Base-by-base conservation (phyloP, 163 green algal species). In the Chlorella variabilis region DNA sequence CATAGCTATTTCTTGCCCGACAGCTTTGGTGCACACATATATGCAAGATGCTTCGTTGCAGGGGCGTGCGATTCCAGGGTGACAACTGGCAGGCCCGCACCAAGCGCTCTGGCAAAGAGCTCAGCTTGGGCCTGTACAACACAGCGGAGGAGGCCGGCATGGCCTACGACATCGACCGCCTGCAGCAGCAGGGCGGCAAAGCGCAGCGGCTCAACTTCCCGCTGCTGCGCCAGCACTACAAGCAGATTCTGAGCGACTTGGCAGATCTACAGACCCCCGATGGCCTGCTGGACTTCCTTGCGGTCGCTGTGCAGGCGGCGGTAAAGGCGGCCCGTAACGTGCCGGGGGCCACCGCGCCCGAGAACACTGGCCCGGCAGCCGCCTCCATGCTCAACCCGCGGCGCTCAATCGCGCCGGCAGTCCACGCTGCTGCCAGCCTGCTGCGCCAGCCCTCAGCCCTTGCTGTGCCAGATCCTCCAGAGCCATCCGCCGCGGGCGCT, bases 161-260 rank as follows among this genome's bases (percentile, higher is more conserved):
- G 66, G 65, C 66, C 0, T 83, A 83, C 49, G 77, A 83, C 51
- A 17, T 83, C 2, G 77, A 83, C 25, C 77, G 66, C 33, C 38
- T 83, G 66, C 66, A 67, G 20, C 77, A 81, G 41, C 75, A 81
- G 41, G 75, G 75, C 39, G 59, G 41, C 39, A 81, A 81, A 62
- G 75, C 75, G 39, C 75, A 81, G 75, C 75, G 75, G 11, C 75
- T 81, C 75, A 81, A 81, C 75, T 81, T 81, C 41, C 75, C 75
- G 29, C 39, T 73, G 29, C 59, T 81, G 59, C 75, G 75, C 18
- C 39, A 71, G 59, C 58, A 73, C 59, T 81, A 81, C 59, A 81
- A 81, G 59, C 59, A 71, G 31, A 81, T 81, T 34, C 31, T 81
- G 18, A 25, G 25, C 9, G 75, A 81, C n/a, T n/a, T 80, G 73